These are phyloP conservation scores for Gleditsia sinensis DNA, from an alignment of 306 rosid species.

Conservation along the genomic window DNA sequence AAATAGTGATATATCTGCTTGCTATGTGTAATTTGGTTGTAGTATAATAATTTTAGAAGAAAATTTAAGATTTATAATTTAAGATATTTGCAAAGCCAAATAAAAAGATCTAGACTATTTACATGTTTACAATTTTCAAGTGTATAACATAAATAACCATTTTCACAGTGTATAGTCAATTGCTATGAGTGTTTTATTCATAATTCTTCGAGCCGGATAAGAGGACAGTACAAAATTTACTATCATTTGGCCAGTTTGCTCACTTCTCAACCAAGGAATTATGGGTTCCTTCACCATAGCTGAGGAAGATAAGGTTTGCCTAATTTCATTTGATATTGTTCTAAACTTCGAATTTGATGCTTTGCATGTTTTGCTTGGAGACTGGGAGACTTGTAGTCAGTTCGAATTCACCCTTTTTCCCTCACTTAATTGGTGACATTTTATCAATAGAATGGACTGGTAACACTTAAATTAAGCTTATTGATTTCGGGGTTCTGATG, in stretches of 20 bases:
- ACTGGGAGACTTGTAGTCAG: background rate
- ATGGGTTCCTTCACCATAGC: conserved; percentile 38
- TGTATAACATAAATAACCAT: too few relatives aligned
- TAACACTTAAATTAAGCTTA: background rate
- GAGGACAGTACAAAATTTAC: background rate
- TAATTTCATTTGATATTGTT: background rate
- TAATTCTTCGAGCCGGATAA: background rate
- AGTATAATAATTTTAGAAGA: too few relatives aligned
- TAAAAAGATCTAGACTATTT: too few relatives aligned
- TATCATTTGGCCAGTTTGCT: background rate
- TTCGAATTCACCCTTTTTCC: background rate
- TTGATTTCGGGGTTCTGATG: background rate
- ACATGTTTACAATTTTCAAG: too few relatives aligned
- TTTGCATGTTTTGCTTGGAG: background rate
- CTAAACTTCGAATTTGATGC: background rate
- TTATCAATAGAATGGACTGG: background rate
- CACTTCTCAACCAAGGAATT: background rate
- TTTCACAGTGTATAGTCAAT: too few relatives aligned
- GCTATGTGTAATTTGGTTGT: too few relatives aligned
- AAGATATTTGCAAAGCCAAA: too few relatives aligned
- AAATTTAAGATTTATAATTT: too few relatives aligned
- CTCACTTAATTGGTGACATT: background rate
- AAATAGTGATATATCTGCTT: too few relatives aligned
- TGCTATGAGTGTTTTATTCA: too few relatives aligned
- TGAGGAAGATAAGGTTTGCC: conserved; percentile 47